Evolutionary conservation across 805 yeast genomes (phyloP).

Genomic region (Spathaspora boniae): DNA sequence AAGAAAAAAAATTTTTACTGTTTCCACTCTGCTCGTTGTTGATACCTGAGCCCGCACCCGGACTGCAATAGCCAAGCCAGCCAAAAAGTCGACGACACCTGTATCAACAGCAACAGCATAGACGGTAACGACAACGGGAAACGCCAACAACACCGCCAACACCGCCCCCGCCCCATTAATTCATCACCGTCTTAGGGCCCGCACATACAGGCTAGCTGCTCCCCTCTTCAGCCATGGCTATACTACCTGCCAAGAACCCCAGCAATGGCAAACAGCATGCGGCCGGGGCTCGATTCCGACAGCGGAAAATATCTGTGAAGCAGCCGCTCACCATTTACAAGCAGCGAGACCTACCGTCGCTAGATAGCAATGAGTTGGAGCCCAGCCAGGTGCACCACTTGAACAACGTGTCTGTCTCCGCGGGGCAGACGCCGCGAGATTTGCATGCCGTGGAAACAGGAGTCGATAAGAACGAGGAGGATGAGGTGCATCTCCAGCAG

Average conservation of each 20-base stretch:
- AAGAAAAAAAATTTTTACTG: too few species aligned
- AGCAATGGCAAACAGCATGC: conserved; percentile 17
- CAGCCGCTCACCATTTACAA: conserved; percentile 75
- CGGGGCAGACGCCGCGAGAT: conserved; percentile 79
- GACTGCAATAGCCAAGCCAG: too few species aligned
- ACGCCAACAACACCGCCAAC: too few species aligned
- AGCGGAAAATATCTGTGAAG: conserved; percentile 90
- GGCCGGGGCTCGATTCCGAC: conserved; percentile 80
- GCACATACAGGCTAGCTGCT: too few species aligned
- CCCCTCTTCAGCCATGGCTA: conserved; percentile 27
- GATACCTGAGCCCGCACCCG: too few species aligned
- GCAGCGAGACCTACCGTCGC: conserved; percentile 76
- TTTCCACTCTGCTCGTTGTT: too few species aligned
- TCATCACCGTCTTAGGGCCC: too few species aligned
- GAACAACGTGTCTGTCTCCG: conserved; percentile 27
- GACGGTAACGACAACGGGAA: too few species aligned
- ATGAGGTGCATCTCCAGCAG: conserved; percentile 91
- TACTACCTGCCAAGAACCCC: conserved; percentile 36
- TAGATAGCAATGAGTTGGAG: conserved; percentile 50
- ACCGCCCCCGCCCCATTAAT: too few species aligned
- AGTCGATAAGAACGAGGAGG: conserved; percentile 96
- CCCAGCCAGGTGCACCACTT: conserved; percentile 42
- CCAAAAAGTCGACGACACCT: too few species aligned
- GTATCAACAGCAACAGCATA: too few species aligned
- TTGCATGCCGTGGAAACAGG: conserved; percentile 91